Base-by-base conservation (phyloP, 23 red algal species). In the Gracilaria vermiculophylla region DNA sequence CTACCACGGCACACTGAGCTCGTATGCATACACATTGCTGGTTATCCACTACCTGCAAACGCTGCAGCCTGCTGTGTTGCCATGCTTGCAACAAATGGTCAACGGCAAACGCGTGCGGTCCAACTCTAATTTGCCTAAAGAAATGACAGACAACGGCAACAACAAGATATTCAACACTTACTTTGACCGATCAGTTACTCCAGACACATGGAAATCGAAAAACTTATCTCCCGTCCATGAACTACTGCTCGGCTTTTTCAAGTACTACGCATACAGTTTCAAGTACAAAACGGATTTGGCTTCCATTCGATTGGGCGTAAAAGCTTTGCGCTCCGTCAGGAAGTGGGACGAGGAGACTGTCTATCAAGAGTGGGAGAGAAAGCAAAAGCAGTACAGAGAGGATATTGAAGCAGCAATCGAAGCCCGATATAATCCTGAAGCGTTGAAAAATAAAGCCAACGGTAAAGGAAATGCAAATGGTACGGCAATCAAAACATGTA, bases 1-100 rank as follows among this genome's bases (percentile, higher is more conserved):
- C 0, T 99, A 95, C 76, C 78, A 89, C 41, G 97, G 97, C 19
- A 99, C 97, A 35, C 87, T 99, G 55, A 99, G 97, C 74, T 95
- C 92, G 19, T 99, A 99, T 65, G 87, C 97, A 1, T 99, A 95
- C 35, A 88, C 93, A 28, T 64, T 99, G 34, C 49, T 99, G 78
- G 71, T 95, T 17, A 90, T 99, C 66, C 89, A 93, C 32, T 99
- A 86, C 78, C 60, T 99, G 25, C 91, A 94, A 64, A 64, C 77
- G 10, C 31, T 90, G 5, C 39, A 79, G 9, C 83, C 65, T 49
- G 92, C 96, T 20, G 78, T 99, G 0, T 73, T 99, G 53, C 97
- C 97, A 33, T 99, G 89, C 49, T 49, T 99, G 64, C 97, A 99
- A 64, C 87, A 64, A 41, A 83, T 89, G 78, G 76, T 66, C 60